Percentiles rank a stretch among this genome's conserved stretches.
phyloP scores from a whole-genome alignment of 2,329 filamentous ascomycete species.

The Elsinoe necatrix region DNA sequence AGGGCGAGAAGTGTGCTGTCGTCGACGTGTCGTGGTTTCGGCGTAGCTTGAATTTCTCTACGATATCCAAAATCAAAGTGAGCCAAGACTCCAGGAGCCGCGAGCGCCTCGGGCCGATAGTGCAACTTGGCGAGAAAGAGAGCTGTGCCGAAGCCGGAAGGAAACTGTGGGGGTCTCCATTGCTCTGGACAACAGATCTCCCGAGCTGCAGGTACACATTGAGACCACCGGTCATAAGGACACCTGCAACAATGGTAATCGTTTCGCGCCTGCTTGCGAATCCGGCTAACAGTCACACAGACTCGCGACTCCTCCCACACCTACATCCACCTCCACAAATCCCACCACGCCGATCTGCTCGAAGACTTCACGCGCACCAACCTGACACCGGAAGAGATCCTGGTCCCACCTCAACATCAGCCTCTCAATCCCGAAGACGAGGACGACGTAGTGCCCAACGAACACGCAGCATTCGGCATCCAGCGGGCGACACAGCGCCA shows the following conservation, averaged over 20 bases:
- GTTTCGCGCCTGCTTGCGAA: too few species aligned
- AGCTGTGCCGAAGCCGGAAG: neutral
- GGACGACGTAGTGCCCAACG: conserved; percentile 79
- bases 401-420: conserved; percentile 70
- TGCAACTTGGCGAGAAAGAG: conserved; percentile 1
- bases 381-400: conserved; percentile 59
- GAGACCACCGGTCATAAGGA: neutral
- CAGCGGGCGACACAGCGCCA: conserved; percentile 66
- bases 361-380: conserved; percentile 47
- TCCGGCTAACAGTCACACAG: conserved; percentile 24
- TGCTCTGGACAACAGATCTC: neutral
- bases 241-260: neutral
- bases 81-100: neutral
- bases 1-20: neutral
- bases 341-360: conserved; percentile 68
- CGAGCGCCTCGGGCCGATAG: neutral
- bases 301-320: conserved; percentile 67
- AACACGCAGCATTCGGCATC: conserved; percentile 81
- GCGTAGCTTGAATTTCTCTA: conserved; percentile 16
- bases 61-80: conserved; percentile 7
- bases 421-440: conserved; percentile 82
- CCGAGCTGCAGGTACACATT: neutral
- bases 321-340: conserved; percentile 64
- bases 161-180: neutral
- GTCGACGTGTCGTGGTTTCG: neutral